phyloP scores from a whole-genome alignment of 2,329 filamentous ascomycete species.

The Talaromyces albobiverticillius region DNA sequence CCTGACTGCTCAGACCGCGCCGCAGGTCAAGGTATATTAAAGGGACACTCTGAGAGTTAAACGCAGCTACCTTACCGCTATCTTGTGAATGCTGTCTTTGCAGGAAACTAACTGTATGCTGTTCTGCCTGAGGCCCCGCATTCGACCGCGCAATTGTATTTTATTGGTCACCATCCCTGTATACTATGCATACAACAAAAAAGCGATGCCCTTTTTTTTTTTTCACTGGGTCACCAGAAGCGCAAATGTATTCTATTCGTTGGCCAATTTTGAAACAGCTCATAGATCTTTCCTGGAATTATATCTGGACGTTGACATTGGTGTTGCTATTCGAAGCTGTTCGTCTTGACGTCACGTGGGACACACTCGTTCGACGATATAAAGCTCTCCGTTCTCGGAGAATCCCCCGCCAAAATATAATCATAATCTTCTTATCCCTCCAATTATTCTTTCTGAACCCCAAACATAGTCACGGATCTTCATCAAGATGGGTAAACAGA shows the following conservation, averaged over 20 bases:
- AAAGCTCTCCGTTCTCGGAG: conserved; percentile 15
- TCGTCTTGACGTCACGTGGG: conserved; percentile 7
- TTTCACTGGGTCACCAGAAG: neutral
- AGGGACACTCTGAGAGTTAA: neutral
- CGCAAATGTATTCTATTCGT: conserved; percentile 12
- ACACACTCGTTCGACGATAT: conserved; percentile 2
- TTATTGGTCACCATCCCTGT: conserved; percentile 3
- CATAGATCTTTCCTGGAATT: neutral
- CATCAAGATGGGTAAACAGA: conserved; percentile 33
- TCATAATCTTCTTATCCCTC: neutral
- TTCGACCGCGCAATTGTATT: conserved; percentile 8
- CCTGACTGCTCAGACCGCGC: neutral
- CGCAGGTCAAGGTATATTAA: conserved; percentile 10
- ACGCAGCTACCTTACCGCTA: neutral
- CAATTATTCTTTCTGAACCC: neutral
- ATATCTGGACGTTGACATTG: neutral
- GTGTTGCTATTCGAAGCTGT: neutral
- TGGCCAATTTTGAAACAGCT: neutral
- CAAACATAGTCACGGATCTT: conserved; percentile 15
- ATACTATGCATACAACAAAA: neutral
- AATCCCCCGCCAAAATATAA: conserved; percentile 9
- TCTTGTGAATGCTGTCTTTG: neutral
- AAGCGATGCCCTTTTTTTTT: neutral
- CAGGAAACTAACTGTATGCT: too few species aligned
- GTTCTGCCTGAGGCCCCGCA: neutral